phyloP scores from a whole-genome alignment of 1,284 basidiomycete species.

The Pseudozyma hubeiensis region DNA sequence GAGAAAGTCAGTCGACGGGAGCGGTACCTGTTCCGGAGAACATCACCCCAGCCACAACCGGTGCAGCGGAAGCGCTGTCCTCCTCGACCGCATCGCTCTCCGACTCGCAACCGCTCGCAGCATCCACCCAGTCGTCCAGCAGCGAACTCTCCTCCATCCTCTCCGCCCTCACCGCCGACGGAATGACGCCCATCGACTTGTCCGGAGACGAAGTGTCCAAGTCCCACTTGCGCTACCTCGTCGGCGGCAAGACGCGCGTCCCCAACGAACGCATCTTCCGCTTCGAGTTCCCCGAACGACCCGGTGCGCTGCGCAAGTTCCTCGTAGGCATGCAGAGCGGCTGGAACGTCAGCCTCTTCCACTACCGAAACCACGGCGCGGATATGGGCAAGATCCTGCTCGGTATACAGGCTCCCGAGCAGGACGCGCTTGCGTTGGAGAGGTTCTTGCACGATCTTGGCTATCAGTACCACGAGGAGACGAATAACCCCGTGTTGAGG shows the following conservation, averaged over 20 bases:
- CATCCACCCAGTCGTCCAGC: constrained; percentile 7
- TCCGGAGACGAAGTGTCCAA: constrained; percentile 96
- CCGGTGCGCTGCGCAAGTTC: constrained; percentile 90
- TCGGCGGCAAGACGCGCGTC: constrained; percentile 77
- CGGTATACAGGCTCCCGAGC: constrained; percentile 83
- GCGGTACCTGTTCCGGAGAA: constrained; percentile 23
- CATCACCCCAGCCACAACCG: neutral
- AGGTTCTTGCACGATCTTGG: constrained; percentile 81
- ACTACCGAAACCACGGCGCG: constrained; percentile 92
- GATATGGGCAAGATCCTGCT: constrained; percentile 74
- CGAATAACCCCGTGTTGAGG: constrained; percentile 85
- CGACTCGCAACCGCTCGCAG: constrained; percentile 5
- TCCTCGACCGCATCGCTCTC: constrained; percentile 13
- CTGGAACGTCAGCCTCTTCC: constrained; percentile 97
- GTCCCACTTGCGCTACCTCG: constrained; percentile 91
- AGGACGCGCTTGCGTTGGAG: constrained; percentile 77
- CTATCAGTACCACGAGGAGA: constrained; percentile 91
- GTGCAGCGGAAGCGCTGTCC: neutral
- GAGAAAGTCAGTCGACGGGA: constrained; percentile 23
- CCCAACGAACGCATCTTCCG: constrained; percentile 88
- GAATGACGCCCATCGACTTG: constrained; percentile 87
- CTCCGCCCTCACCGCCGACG: constrained; percentile 74
- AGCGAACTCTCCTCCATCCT: constrained; percentile 55
- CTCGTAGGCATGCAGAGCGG: constrained; percentile 76
- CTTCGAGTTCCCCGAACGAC: constrained; percentile 97